Base-by-base conservation (phyloP, 257 asterid species). In the Scutellaria galericulata region DNA sequence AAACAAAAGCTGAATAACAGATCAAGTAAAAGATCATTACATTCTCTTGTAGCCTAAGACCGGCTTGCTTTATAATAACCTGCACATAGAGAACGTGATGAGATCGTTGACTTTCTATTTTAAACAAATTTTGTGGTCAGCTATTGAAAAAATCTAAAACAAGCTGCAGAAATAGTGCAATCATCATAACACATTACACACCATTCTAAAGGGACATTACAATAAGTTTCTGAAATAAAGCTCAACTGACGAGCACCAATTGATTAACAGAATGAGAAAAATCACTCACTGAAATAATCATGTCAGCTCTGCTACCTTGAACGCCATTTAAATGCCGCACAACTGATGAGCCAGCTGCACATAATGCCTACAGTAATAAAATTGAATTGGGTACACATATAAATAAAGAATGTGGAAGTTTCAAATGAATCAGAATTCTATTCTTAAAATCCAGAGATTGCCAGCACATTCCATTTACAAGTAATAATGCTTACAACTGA, bases 1-100 rank as follows among this genome's bases (percentile, higher is more conserved):
- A 64, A 58, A 62, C 47, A 72, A 64, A 79, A 57, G 68, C 57
- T 69, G 42, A 72, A 39, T 60, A 1, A 22, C 31, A 70, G 40
- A 50, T 75, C 42, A 35, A 59, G 45, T 20, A 11, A 67, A 51
- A 24, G 76, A 56, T 42, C 13, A 61, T 87, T 91, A 94, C 98
- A 81, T 87, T 91, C 71, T 87, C 97, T 78, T 95, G 96, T 55
- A 95, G 92, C 91, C 87, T 87, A 75, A 90, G 93, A 75, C 98
- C 97, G 65, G 97, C 97, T 88, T 94, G 98, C 84, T 94, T 94
- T 75, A 60, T 79, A 44, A 94, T 91, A 73, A 91, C 98, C 99
- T 94, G 86, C 77, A 80, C 18, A 40, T 61, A 70, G 66, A 46
- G 66, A 62, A 72, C 24, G 39, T 13, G 69, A 54, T 52, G 75